A percentile compares a stretch with the other conserved stretches of the same genome.
These are phyloP conservation scores for Myriangium duriaei DNA, from an alignment of 2,329 filamentous ascomycete genomes.

Conservation along the genomic window DNA sequence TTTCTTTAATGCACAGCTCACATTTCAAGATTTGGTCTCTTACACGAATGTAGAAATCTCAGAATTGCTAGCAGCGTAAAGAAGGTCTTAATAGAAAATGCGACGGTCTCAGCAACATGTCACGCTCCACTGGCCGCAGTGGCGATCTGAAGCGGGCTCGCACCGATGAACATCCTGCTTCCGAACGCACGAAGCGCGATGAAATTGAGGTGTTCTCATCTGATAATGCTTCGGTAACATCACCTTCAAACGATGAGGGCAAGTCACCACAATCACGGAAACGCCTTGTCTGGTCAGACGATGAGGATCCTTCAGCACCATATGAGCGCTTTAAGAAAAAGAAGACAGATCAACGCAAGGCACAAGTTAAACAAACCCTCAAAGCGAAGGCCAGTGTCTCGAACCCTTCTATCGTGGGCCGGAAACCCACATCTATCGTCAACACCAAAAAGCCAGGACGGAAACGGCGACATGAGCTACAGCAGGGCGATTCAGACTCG, in stretches of 20 bases:
- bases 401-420: conserved; percentile 27
- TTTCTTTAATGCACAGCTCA: no score
- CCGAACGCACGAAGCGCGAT: no score
- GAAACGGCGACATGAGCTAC: conserved; percentile 8
- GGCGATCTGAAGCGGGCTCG: background rate
- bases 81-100: no score
- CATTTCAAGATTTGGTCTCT: no score
- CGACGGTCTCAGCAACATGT: no score
- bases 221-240: background rate
- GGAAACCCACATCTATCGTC: conserved; percentile 13
- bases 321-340: conserved; percentile 55
- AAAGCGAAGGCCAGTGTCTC: conserved; percentile 33
- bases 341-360: conserved; percentile 42
- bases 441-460: conserved; percentile 11
- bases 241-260: background rate
- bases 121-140: no score
- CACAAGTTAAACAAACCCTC: conserved; percentile 35
- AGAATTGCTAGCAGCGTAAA: no score
- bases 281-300: conserved; percentile 19
- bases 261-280: background rate
- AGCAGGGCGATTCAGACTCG: conserved; percentile 25
- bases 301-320: conserved; percentile 41
- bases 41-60: no score
- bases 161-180: background rate
- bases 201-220: background rate